Evolutionary conservation across 2,329 filamentous ascomycete species (phyloP), one percentile per base, ranked within the genome.

Genomic region (Amylocarpus encephaloides): DNA sequence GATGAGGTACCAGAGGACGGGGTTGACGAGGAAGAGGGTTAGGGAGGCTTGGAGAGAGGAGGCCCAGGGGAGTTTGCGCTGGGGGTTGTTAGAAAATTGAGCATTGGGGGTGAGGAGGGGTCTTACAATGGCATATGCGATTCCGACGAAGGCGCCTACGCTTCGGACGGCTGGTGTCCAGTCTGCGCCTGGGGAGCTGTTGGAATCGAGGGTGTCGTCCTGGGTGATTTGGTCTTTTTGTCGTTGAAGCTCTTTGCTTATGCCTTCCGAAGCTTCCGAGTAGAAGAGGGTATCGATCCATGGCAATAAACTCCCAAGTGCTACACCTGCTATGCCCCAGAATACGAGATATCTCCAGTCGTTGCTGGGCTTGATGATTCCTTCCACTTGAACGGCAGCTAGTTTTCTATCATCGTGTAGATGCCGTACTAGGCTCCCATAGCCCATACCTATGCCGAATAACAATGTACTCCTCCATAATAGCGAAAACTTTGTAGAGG

Each of bases 1-100:
- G 64, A 98, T 86, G 19, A 97, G 76, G 70, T 95, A 98, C 93
- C 93, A 98, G 15, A 98, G 73, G 9, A 93, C 86, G 1, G 93
- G 92, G 66, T 97, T 97, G 16, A 86, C 88, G 52, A 97, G 80
- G 18, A 90, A 88, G 43, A 98, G 82, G 1, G 91, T 93, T 22
- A 94, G 70, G 1, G 91, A 94, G 16, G 94, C 83, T 69, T 98
- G 93, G n/a, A 95, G 80, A 1, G 90, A 93, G 7, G 91, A 96
- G 61, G 91, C 80, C 93, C 93, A 98, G 1, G 89, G 87, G 9
- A 96, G 79, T 68, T 87, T 88, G 57, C 93, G 85, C 88, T 94
- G 61, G 43, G 43, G 43, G 41, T 19, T 48, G 11, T 18, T 38
- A 22, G 5, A 19, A 5, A 22, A 43, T 9, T 30, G 15, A 15